These are phyloP conservation scores for Rhizophagus prolifer DNA, from an alignment of 192 early-diverging fungal species.

Conservation along the genomic window DNA sequence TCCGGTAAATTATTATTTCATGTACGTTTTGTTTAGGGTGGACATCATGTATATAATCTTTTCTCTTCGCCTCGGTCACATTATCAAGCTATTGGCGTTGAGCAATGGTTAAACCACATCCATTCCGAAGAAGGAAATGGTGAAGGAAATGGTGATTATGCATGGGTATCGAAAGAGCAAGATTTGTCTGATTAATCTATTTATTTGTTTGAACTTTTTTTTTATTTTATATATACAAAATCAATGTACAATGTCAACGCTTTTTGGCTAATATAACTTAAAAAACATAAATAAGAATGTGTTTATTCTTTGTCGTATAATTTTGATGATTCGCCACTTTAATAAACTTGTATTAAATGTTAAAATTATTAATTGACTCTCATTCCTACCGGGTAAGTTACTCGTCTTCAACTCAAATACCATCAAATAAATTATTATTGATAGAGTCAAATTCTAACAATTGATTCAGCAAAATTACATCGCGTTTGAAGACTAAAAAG, in stretches of 20 bases:
- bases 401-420: too few species aligned
- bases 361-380: too few species aligned
- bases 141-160: background rate
- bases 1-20: background rate
- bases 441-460: too few species aligned
- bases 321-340: too few species aligned
- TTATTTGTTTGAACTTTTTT: background rate
- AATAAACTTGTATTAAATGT: too few species aligned
- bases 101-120: constrained; percentile 37
- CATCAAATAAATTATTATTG: too few species aligned
- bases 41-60: constrained; percentile 43
- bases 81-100: constrained; percentile 36
- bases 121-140: background rate
- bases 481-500: too few species aligned
- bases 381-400: too few species aligned
- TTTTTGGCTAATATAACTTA: background rate
- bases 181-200: background rate
- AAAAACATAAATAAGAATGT: background rate
- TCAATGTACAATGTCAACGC: background rate
- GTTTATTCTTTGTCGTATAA: too few species aligned
- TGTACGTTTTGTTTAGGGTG: constrained; percentile 36
- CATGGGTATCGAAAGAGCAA: background rate
- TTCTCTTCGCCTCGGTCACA: constrained; percentile 44
- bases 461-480: too few species aligned
- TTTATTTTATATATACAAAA: background rate